Percentiles rank a stretch among this genome's conserved stretches.
Conservation (phyloP, 2,329 filamentous ascomycete species). For the Cordyceps javanica region DNA sequence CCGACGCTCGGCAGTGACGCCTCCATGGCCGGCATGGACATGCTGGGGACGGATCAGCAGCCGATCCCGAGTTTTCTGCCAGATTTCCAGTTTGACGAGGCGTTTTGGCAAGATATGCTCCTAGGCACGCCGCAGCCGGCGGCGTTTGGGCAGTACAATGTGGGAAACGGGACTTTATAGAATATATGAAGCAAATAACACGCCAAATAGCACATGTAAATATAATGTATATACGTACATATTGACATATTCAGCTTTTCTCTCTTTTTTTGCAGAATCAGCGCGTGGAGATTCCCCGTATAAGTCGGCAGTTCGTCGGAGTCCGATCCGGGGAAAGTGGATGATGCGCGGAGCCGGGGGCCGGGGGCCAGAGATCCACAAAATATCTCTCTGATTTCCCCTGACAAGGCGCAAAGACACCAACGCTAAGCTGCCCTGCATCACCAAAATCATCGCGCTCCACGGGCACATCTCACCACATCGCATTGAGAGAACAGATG, state of each 20-base stretch:
- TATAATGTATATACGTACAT: not conserved
- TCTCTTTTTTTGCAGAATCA: too few relatives aligned
- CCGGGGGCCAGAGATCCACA: not conserved
- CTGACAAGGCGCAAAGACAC: not conserved
- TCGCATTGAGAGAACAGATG: too few relatives aligned
- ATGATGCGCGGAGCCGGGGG: too few relatives aligned
- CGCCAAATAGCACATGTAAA: too few relatives aligned
- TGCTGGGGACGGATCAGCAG: not conserved
- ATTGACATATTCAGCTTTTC: too few relatives aligned
- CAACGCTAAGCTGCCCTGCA: not conserved
- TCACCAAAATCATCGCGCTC: not conserved
- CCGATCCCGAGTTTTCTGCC: not conserved
- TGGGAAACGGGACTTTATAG: not conserved
- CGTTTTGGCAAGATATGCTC: constrained; percentile 10
- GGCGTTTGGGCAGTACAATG: not conserved
- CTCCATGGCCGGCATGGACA: not conserved
- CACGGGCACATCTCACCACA: not conserved
- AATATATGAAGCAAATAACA: not conserved
- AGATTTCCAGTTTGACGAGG: constrained; percentile 6
- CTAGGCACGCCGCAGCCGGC: not conserved
- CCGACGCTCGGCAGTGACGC: not conserved
- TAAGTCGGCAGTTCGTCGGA: not conserved
- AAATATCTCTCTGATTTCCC: not conserved
- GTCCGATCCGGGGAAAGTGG: not conserved
- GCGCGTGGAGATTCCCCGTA: too few relatives aligned